Base-by-base conservation (phyloP, 2,329 filamentous ascomycete genomes). In the Cladorrhinum sp. region DNA sequence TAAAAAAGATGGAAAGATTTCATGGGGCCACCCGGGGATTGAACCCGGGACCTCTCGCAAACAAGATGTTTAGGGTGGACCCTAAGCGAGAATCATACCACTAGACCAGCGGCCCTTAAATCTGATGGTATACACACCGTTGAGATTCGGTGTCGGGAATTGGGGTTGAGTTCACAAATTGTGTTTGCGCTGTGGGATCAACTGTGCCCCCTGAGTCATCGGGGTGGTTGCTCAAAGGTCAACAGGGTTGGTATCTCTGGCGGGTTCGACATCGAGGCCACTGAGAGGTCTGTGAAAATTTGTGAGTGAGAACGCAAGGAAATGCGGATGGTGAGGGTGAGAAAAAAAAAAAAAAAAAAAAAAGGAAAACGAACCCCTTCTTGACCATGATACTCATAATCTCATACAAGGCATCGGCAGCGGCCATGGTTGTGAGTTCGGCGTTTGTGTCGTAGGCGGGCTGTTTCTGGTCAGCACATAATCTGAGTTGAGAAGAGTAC, bases 331-430 rank as follows among this genome's bases (percentile, higher is more conserved):
- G 4, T 21, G 18, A 36, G 46, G 39, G 46, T 42, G 46, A 52
- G 54, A n/a, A 33, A 18, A 30, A 55, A 7, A 18, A 46, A 28
- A 20, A 30, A 7, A 28, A 3, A 42, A n/a, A 24, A 20, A 55
- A n/a, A 48, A 30, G 12, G 9, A 28, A 9, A 12, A 33, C 54
- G 3, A 8, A 57, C 54, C 89, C 90, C 68, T 86, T 87, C 81
- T 92, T 91, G 16, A 92, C 88, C 89, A 92, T 93, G 63, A 93
- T 81, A 12, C 85, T 90, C 83, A 92, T 89, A 53, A 93, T 84
- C 74, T 94, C 89, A 70, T 89, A 93, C 20, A 93, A 75, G 0
- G 84, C 83, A 73, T 92, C 74, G 3, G 87, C 87, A 2, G 87
- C 86, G 1, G 86, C 86, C 86, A 90, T 90, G n/a, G 87, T 89